These are phyloP conservation scores for Opeltia flavorubescens DNA, from an alignment of 495 filamentous ascomycete genomes.

Conservation along the genomic window DNA sequence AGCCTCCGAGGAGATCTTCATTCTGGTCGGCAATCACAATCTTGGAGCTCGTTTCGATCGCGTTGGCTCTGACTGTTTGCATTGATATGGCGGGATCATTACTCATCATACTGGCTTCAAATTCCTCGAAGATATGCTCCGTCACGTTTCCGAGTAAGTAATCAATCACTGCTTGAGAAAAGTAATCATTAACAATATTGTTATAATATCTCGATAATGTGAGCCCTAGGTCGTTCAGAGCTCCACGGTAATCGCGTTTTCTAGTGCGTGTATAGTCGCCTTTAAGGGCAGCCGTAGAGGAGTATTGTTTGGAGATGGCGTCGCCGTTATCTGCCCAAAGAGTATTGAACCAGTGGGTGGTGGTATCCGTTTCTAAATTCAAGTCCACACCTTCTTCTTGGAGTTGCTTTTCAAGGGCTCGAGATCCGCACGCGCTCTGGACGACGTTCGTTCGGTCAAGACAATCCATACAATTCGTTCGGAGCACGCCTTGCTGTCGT, in stretches of 20 bases:
- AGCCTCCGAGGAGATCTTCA: conserved; percentile 75
- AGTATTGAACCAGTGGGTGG: conserved; percentile 81
- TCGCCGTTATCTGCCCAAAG: conserved; percentile 92
- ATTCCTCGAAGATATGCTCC: conserved; percentile 72
- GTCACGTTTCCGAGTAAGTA: conserved; percentile 85
- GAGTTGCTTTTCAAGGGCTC: conserved; percentile 63
- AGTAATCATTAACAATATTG: conserved; percentile 93
- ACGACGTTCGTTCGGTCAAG: conserved; percentile 88
- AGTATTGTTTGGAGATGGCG: conserved; percentile 49
- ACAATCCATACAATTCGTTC: conserved; percentile 98
- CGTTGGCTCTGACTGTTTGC: conserved; percentile 66
- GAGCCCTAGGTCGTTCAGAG: conserved; percentile 81
- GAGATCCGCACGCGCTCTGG: conserved; percentile 70
- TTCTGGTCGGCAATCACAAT: conserved; percentile 71
- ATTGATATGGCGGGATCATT: conserved; percentile 80
- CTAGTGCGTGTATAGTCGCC: conserved; percentile 87
- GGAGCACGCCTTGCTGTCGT: conserved; percentile 58
- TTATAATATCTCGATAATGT: conserved; percentile 56
- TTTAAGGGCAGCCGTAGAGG: conserved; percentile 84
- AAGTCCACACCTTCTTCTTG: conserved; percentile 60
- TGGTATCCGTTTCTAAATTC: conserved; percentile 50
- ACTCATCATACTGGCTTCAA: conserved; percentile 75
- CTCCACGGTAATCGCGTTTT: conserved; percentile 82
- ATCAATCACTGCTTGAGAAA: conserved; percentile 87
- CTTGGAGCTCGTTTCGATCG: conserved; percentile 71